Evolutionary conservation across 2,329 filamentous ascomycete species (phyloP), one percentile per base, ranked within the genome.

Genomic region (Alternaria brassicae): DNA sequence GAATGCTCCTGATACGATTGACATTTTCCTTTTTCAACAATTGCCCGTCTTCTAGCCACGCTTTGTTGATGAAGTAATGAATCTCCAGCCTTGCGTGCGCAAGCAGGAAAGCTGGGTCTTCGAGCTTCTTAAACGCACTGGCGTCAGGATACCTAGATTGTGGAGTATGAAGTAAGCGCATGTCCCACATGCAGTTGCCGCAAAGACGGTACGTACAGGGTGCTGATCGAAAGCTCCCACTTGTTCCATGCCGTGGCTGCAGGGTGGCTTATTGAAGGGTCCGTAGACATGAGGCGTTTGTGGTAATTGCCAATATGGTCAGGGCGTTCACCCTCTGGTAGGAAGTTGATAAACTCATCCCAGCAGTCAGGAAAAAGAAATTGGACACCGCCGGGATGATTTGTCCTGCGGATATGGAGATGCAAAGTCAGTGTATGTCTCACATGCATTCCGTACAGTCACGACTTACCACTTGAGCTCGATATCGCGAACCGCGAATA

Each of bases 61-160:
- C 77, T 28, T 71, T 70, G 63, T 82, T 77, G 17, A 75, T 70
- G 62, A 80, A 80, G 67, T 80, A 83, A 60, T 82, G 80, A 19
- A 70, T 68, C 61, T 82, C 80, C 48, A 81, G 77, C 34, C 77
- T 65, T 9, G 81, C 81, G 65, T 81, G 78, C 19, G 78, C 65
- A 4, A 75, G 60, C 7, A 70, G 40, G 51, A 61, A 78, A 8
- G 60, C 56, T 1, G 74, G 71, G 57, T 79, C 72, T 17, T 77
- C 69, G 19, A 79, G 60, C 25, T 65, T 62, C 51, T 55, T 32
- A 8, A 42, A 25, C 17, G 52, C 42, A 17, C 17, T 30, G 1
- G 56, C 42, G 8, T 58, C 51, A 0, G 74, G 71, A 60, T 79
- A 40, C 68, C n/a, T 76, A 70, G 25, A 78, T 54, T 21, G 62